Percentiles rank a stretch among this genome's conserved stretches.
phyloP scores from a whole-genome alignment of 1,139 yeast species.

The Debaryomyces sp. region DNA sequence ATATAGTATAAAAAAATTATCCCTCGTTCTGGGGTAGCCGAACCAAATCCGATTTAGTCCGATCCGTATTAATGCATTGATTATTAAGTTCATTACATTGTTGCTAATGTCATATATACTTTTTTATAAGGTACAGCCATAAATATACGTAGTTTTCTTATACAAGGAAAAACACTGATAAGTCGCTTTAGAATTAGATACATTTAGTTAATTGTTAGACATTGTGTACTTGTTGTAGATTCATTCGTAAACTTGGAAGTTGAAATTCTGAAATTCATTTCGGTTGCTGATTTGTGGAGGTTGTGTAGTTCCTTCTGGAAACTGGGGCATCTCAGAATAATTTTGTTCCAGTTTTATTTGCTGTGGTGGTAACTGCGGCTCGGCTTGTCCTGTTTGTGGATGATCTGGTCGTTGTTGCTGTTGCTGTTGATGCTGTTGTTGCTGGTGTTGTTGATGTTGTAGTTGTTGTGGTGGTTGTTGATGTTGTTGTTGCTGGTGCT shows the following conservation, averaged over 20 bases:
- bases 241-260: conserved; percentile 12
- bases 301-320: conserved; percentile 3
- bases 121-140: neutral
- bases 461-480: conserved; percentile 11
- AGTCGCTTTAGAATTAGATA: neutral
- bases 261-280: conserved; percentile 12
- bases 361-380: conserved; percentile 8
- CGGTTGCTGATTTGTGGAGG: conserved; percentile 4
- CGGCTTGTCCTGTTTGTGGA: conserved; percentile 16
- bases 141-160: conserved; percentile 1
- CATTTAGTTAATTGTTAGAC: neutral
- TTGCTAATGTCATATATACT: neutral
- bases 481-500: conserved; percentile 18
- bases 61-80: neutral
- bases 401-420: conserved; percentile 17
- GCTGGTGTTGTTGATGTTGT: neutral
- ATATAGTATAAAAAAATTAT: conserved; percentile 1
- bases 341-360: conserved; percentile 1
- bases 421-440: conserved; percentile 14
- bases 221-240: neutral
- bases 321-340: conserved; percentile 2
- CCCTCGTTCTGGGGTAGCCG: conserved; percentile 8
- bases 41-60: conserved; percentile 3
- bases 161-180: neutral
- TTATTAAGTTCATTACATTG: neutral